phyloP scores from a whole-genome alignment of 176 grass and related monocot species.

The Oropetium thomaeum region DNA sequence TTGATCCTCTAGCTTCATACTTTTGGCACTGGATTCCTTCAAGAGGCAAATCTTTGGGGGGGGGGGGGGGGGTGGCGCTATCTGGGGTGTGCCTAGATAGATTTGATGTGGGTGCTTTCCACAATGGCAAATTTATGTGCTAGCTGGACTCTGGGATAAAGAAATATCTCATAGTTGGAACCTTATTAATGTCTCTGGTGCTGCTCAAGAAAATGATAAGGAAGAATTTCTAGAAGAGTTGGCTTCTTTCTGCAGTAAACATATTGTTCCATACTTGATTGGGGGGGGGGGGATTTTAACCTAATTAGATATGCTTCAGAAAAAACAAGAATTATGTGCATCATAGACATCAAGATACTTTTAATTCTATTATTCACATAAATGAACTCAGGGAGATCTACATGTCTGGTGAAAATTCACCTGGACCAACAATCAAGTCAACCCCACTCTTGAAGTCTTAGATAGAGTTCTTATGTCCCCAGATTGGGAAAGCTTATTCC shows the following conservation, averaged over 20 bases:
- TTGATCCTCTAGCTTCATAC: too few relatives aligned
- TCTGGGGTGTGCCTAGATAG: accelerated
- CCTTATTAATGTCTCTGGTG: background rate
- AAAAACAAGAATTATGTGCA: background rate
- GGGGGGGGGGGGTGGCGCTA: background rate
- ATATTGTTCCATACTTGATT: accelerated
- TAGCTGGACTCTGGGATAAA: background rate
- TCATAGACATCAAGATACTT: background rate
- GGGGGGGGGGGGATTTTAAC: background rate
- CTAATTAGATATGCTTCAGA: background rate
- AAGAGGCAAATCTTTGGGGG: background rate
- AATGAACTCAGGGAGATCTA: background rate
- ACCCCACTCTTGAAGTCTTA: too few relatives aligned
- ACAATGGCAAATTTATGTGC: background rate
- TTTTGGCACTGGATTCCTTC: background rate
- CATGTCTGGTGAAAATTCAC: background rate
- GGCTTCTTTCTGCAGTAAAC: background rate
- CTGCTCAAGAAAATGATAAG: background rate
- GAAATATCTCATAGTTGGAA: background rate
- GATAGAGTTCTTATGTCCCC: too few relatives aligned
- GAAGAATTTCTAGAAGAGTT: background rate
- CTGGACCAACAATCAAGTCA: background rate
- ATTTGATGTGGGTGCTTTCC: background rate
- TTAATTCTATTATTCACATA: background rate
- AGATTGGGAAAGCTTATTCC: too few relatives aligned